These are phyloP conservation scores for Fraxinus angustifolia DNA, from an alignment of 305 asterid genomes.

Conservation along the genomic window DNA sequence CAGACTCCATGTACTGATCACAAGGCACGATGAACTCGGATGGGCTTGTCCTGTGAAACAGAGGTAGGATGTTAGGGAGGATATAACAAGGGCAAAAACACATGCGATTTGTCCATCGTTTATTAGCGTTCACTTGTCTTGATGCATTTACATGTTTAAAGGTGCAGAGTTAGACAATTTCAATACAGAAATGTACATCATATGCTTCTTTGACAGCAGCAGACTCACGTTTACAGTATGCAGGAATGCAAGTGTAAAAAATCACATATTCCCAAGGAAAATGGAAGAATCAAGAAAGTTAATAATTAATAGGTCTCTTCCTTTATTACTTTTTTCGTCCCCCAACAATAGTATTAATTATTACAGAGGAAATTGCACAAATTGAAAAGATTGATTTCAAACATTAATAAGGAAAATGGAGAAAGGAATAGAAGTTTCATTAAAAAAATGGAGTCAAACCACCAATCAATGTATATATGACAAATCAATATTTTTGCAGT, in stretches of 20 bases:
- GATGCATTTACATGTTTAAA: neutral
- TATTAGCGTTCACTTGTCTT: neutral
- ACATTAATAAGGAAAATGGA: neutral
- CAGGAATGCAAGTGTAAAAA: neutral
- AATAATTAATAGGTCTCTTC: neutral
- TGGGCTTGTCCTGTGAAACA: constrained; percentile 76
- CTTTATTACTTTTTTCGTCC: neutral
- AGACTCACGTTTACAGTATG: constrained; percentile 4
- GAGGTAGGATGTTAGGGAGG: constrained; percentile 1
- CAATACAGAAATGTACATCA: neutral
- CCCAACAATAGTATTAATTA: neutral
- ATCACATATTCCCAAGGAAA: neutral
- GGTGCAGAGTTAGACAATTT: neutral
- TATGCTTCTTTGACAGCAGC: neutral
- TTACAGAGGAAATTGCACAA: neutral
- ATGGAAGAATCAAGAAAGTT: neutral
- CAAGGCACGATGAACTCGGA: constrained; percentile 81
- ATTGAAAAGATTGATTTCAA: neutral
- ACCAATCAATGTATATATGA: neutral
- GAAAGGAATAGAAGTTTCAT: neutral
- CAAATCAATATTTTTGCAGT: neutral
- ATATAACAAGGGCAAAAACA: neutral
- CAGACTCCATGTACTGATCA: constrained; percentile 78
- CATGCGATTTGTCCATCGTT: neutral
- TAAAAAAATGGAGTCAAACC: neutral